These are phyloP conservation scores for Trichoderma sp. DNA, from an alignment of 2,329 filamentous ascomycete genomes.

Conservation along the genomic window DNA sequence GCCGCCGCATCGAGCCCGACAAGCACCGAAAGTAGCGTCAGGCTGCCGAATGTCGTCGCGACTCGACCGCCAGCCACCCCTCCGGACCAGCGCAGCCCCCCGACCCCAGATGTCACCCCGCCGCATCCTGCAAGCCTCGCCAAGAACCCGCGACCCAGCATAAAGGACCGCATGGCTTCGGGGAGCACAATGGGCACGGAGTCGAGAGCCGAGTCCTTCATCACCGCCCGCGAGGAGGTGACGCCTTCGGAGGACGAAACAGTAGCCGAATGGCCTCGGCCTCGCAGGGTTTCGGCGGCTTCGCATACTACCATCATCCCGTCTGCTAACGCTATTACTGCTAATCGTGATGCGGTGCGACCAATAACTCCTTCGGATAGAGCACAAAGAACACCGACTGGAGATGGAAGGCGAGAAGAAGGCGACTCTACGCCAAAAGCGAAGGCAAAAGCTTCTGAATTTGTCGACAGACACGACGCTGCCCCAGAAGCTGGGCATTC, in stretches of 20 bases:
- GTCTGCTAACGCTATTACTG: conserved; percentile 27
- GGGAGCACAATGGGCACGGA: conserved; percentile 53
- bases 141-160: conserved; percentile 43
- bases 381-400: conserved; percentile 44
- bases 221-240: conserved; percentile 64
- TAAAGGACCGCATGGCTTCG: conserved; percentile 49
- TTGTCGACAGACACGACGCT: conserved; percentile 58
- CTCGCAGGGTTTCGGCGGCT: conserved; percentile 38
- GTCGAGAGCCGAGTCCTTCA: conserved; percentile 68
- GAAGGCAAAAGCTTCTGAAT: conserved; percentile 50
- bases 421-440: conserved; percentile 41
- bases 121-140: conserved; percentile 51
- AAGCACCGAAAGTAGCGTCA: conserved; percentile 37
- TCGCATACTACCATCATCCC: conserved; percentile 47
- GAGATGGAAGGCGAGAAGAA: conserved; percentile 39
- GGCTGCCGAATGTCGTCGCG: conserved; percentile 39
- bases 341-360: conserved; percentile 22
- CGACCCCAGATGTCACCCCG: conserved; percentile 73
- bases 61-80: conserved; percentile 55
- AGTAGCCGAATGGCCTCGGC: conserved; percentile 40
- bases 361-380: conserved; percentile 39
- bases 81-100: conserved; percentile 63
- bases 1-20: conserved; percentile 43
- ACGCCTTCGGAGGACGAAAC: conserved; percentile 61
- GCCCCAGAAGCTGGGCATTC: conserved; percentile 38